phyloP scores from a whole-genome alignment of 2,329 filamentous ascomycete species.

The Trichoderma arundinaceum region DNA sequence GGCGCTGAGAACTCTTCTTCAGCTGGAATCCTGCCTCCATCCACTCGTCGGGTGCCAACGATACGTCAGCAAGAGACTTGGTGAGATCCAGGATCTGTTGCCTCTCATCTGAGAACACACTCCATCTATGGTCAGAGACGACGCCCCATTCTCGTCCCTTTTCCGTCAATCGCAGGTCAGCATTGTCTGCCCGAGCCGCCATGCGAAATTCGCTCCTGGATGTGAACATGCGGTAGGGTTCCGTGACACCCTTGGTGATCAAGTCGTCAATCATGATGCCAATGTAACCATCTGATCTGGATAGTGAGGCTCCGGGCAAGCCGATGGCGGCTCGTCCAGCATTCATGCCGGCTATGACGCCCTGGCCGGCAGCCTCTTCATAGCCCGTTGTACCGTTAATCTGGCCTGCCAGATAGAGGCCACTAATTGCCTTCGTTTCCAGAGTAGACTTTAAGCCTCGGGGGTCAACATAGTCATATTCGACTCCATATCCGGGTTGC shows the following conservation, averaged over 20 bases:
- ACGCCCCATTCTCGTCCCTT: slow-evolving; percentile 78
- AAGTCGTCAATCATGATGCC: slow-evolving; percentile 99
- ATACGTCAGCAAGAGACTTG: slow-evolving; percentile 61
- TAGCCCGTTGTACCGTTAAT: slow-evolving; percentile 99
- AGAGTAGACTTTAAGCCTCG: slow-evolving; percentile 85
- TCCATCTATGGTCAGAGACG: slow-evolving; percentile 80
- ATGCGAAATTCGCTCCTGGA: slow-evolving; percentile 94
- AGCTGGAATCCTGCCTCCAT: slow-evolving; percentile 70
- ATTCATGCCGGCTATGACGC: slow-evolving; percentile 90
- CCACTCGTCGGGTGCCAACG: slow-evolving; percentile 70
- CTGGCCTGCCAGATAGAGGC: slow-evolving; percentile 91
- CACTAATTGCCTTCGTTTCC: slow-evolving; percentile 89
- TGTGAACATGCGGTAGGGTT: slow-evolving; percentile 99
- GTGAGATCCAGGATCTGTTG: slow-evolving; percentile 71
- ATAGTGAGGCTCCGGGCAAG: slow-evolving; percentile 69
- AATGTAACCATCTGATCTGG: slow-evolving; percentile 90
- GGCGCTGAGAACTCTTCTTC: slow-evolving; percentile 67
- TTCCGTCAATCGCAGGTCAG: slow-evolving; percentile 82
- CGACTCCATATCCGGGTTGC: slow-evolving; percentile 94
- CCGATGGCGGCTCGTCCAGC: slow-evolving; percentile 79
- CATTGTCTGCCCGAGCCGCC: slow-evolving; percentile 90
- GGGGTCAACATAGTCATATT: slow-evolving; percentile 98
- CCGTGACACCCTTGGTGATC: slow-evolving; percentile 93
- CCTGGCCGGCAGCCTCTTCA: slow-evolving; percentile 94
- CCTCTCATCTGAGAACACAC: slow-evolving; percentile 67